Conservation (phyloP, 176 grass and related monocot genomes). For the Elymus sibiricus region DNA sequence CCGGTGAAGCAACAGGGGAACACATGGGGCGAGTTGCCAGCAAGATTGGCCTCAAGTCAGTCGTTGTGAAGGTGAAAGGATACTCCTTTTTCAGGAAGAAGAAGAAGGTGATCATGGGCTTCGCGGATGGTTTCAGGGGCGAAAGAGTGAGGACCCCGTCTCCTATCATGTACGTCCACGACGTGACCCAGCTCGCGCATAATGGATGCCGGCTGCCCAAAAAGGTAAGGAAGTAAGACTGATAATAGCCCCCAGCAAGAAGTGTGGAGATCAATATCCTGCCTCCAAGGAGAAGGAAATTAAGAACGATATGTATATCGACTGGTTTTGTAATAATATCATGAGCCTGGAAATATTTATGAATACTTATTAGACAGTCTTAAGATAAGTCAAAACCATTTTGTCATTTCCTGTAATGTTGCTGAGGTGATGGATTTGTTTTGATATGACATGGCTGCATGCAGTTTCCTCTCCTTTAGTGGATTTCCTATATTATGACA, state of each 20-base stretch:
- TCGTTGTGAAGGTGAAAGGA: background rate
- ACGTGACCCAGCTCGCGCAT: background rate
- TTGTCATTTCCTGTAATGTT: background rate
- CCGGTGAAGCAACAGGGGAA: background rate
- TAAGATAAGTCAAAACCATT: background rate
- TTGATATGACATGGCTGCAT: background rate
- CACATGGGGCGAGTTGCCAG: background rate
- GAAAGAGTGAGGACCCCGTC: background rate
- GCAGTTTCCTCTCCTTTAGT: background rate
- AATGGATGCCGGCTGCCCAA: slow-evolving; percentile 9
- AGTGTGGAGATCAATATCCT: background rate
- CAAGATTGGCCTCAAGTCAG: background rate
- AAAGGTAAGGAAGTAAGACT: background rate
- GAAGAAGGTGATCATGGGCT: slow-evolving; percentile 1
- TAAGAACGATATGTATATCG: background rate
- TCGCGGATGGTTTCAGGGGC: background rate
- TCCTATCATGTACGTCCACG: background rate
- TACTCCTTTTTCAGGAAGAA: slow-evolving; percentile 18
- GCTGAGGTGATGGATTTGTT: background rate
- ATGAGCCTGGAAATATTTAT: background rate
- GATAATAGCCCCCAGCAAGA: background rate
- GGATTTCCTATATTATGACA: background rate
- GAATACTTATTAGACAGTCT: background rate
- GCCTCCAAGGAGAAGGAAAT: background rate
- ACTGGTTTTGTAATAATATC: background rate